Percentiles rank a stretch among this genome's conserved stretches.
These are phyloP conservation scores for Heritiera littoralis DNA, from an alignment of 345 rosid genomes.

Conservation along the genomic window DNA sequence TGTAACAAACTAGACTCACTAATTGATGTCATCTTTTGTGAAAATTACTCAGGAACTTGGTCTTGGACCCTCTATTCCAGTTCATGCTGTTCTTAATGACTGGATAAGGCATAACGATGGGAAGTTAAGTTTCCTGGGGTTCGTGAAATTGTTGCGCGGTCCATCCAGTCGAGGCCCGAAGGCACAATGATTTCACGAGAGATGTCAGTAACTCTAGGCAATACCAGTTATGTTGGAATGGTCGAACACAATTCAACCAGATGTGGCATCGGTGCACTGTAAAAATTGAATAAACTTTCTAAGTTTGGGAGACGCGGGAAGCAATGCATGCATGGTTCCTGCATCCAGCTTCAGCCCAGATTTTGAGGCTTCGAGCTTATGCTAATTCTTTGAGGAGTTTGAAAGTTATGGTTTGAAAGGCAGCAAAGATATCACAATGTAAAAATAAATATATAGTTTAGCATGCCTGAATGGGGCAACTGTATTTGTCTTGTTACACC, in stretches of 20 bases:
- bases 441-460: conserved; percentile 14
- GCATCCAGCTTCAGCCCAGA: conserved; percentile 2
- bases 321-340: neutral
- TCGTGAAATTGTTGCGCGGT: conserved; percentile 80
- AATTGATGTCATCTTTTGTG: neutral
- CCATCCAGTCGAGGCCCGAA: conserved; percentile 56
- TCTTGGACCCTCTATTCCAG: conserved; percentile 85
- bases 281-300: neutral
- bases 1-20: neutral
- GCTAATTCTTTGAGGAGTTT: conserved; percentile 27
- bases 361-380: neutral
- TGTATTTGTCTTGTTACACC: neutral
- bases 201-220: neutral
- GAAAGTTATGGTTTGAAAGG: conserved; percentile 11
- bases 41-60: conserved; percentile 82
- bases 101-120: conserved; percentile 95
- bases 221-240: neutral
- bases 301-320: neutral
- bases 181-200: conserved; percentile 31
- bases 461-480: neutral
- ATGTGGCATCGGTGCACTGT: neutral
- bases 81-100: conserved; percentile 82
- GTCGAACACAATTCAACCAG: neutral
- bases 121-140: conserved; percentile 92
- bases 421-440: conserved; percentile 24